Percentiles rank a stretch among this genome's conserved stretches.
Evolutionary conservation across 371 early-diverging fungal genomes (phyloP).

Genomic region (Ordospora pajunii): DNA sequence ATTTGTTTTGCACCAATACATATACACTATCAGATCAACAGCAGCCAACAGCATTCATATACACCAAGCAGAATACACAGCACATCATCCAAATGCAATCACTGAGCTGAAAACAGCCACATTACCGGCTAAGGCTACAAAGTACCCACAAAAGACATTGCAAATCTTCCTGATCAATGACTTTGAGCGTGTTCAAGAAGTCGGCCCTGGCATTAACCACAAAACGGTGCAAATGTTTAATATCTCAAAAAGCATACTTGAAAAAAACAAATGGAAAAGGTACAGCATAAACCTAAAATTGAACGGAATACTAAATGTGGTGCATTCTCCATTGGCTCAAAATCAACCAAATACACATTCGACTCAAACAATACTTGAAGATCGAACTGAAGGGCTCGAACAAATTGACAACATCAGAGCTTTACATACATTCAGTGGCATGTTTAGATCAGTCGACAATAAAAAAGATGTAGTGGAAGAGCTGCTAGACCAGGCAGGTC

Average conservation of each 20-base stretch:
- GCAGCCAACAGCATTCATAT: background rate
- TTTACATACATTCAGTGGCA: background rate
- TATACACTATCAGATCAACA: background rate
- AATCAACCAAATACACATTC: background rate
- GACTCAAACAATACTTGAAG: background rate
- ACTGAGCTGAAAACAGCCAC: too few relatives aligned
- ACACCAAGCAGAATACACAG: background rate
- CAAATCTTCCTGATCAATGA: conserved; percentile 8
- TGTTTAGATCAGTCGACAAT: background rate
- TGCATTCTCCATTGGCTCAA: background rate
- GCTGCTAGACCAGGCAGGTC: background rate
- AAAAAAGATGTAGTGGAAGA: background rate
- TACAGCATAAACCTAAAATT: background rate
- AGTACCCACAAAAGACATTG: background rate
- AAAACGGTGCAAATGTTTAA: background rate
- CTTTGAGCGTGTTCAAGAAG: conserved; percentile 3
- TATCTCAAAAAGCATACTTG: background rate
- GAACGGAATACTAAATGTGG: conserved; percentile 6
- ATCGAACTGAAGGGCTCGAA: background rate
- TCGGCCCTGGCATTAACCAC: background rate
- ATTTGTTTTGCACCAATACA: background rate
- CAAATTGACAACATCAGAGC: background rate
- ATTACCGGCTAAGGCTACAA: too few relatives aligned
- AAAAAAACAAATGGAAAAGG: background rate
- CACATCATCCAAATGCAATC: too few relatives aligned